Evolutionary conservation across 129 eudicot genomes (phyloP).

Genomic region (Pulicaria dysenterica): DNA sequence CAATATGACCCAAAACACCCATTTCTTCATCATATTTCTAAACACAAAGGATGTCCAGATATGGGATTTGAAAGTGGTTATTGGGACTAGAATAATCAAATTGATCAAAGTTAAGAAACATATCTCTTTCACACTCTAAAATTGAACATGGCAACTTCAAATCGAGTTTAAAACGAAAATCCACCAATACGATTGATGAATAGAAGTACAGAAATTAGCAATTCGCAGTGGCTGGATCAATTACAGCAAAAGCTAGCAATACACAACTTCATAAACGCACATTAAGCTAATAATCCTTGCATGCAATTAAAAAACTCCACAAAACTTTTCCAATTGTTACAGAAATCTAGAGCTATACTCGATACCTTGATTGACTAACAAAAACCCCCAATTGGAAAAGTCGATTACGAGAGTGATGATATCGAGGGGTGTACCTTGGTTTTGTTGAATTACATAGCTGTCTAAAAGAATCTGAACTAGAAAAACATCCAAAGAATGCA

Average conservation of each 20-base stretch:
- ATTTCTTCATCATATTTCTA: too few relatives aligned
- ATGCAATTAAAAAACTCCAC: constrained; percentile 12
- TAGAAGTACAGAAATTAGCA: constrained; percentile 1
- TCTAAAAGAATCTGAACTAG: constrained; percentile 46
- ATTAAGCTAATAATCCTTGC: constrained; percentile 2
- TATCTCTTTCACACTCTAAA: not conserved
- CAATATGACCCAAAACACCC: constrained; percentile 11
- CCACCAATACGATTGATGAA: not conserved
- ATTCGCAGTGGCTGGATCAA: not conserved
- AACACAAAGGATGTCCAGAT: not conserved
- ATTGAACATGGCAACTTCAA: not conserved
- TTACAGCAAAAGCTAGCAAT: constrained; percentile 15
- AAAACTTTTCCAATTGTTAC: not conserved
- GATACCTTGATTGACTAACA: not conserved
- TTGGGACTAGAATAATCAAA: not conserved
- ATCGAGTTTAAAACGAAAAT: not conserved
- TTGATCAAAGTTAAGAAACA: not conserved
- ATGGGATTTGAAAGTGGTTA: not conserved
- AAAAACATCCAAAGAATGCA: constrained; percentile 35
- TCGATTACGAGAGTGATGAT: not conserved
- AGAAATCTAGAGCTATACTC: not conserved
- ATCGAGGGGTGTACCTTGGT: constrained; percentile 37
- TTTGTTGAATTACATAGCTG: constrained; percentile 39
- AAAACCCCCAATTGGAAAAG: not conserved
- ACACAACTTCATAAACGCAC: constrained; percentile 10